Evolutionary conservation across 2,329 filamentous ascomycete species (phyloP), one percentile per base, ranked within the genome.

Genomic region (Truncatella angustata): DNA sequence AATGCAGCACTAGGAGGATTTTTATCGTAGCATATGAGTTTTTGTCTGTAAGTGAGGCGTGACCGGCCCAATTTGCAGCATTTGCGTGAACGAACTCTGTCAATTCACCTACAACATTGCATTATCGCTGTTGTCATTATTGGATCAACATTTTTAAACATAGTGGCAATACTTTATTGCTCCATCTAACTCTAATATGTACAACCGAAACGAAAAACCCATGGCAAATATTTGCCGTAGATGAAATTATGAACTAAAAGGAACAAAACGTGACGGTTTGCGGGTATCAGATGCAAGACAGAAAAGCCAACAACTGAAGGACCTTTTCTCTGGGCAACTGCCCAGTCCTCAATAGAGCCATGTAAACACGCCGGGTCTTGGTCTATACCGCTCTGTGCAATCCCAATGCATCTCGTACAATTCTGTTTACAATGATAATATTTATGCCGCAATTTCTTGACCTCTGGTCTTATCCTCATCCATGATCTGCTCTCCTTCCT

Each of bases 401-500:
- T 40, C 14, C 4, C 18, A 40, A 5, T 11, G n/a, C 21, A 9
- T 7, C 14, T 32, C 28, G 7, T 32, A 32, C 28, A 32, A 7
- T 14, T 32, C 28, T 32, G 7, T 32, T 32, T 7, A 7, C 14
- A 7, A 32, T 14, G 7, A 32, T 14, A 7, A 14, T 32, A 12
- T 23, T 28, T 16, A 44, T 5, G 40, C 40, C 14, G 40, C 21
- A 28, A 24, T 24, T 23, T 44, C 21, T 44, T 21, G 21, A 28
- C 28, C 11, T 7, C 18, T 40, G 36, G 24, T 14, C 3, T 30
- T 23, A 14, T 14, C 73, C 66, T 92, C 89, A 43, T 84, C 84
- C 81, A 95, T 88, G 59, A 96, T 75, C 70, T 94, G 88, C 77
- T 99, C 94, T 1, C 91, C 91, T 69, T 99, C 94, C 70, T 99